Percentiles rank a stretch among this genome's conserved stretches.
These are phyloP conservation scores for Cladosporium sp. DNA, from an alignment of 2,329 filamentous ascomycete genomes.

Conservation along the genomic window DNA sequence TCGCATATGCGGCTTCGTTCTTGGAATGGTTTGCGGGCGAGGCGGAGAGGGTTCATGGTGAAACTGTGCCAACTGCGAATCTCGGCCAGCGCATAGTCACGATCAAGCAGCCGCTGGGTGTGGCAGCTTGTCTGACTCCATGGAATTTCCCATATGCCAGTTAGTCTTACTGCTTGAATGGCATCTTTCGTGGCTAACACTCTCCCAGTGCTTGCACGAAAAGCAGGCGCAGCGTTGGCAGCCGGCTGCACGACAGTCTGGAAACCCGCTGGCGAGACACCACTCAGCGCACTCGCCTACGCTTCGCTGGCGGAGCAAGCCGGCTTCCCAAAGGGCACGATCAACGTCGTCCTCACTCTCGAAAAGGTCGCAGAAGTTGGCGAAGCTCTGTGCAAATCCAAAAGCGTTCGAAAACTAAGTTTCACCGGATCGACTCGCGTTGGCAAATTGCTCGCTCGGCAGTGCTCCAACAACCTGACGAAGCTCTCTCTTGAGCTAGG, in stretches of 20 bases:
- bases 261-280: conserved; percentile 37
- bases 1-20: conserved; percentile 34
- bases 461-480: conserved; percentile 30
- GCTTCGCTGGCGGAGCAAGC: conserved; percentile 32
- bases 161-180: neutral
- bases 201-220: conserved; percentile 30
- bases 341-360: conserved; percentile 31
- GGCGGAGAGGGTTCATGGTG: conserved; percentile 29
- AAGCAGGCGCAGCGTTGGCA: conserved; percentile 35
- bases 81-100: conserved; percentile 28
- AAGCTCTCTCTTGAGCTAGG: conserved; percentile 35
- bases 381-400: conserved; percentile 25
- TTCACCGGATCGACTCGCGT: conserved; percentile 36
- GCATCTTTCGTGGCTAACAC: neutral
- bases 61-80: conserved; percentile 23
- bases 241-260: conserved; percentile 37
- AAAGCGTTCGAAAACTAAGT: conserved; percentile 32
- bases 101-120: conserved; percentile 34
- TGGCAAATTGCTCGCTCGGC: conserved; percentile 33
- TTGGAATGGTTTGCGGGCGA: conserved; percentile 36
- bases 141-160: conserved; percentile 36
- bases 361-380: conserved; percentile 27
- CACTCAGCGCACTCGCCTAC: conserved; percentile 31
- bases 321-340: conserved; percentile 30
- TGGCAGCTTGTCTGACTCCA: conserved; percentile 30